Evolutionary conservation across 805 yeast genomes (phyloP).

Genomic region (Ascoidea tarda): DNA sequence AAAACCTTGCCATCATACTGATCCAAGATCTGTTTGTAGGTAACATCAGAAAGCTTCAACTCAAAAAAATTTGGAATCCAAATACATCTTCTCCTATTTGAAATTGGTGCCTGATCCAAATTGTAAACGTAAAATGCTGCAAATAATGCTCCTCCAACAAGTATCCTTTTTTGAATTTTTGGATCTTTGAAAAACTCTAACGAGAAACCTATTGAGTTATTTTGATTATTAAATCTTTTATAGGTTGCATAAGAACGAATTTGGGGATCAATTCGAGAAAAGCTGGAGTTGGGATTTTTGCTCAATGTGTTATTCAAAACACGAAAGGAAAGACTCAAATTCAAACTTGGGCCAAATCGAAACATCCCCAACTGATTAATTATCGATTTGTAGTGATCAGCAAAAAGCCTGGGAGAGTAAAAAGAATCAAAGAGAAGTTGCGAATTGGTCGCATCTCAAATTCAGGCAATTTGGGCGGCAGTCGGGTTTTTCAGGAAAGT

Average conservation of each 20-base stretch:
- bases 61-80: slow-evolving; percentile 61
- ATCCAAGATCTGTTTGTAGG: slow-evolving; percentile 44
- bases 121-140: slow-evolving; percentile 13
- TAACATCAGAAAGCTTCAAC: slow-evolving; percentile 40
- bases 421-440: too few species aligned
- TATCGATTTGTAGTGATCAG: too few species aligned
- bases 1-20: slow-evolving; percentile 40
- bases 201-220: neutral
- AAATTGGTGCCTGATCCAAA: slow-evolving; percentile 70
- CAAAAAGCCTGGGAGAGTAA: too few species aligned
- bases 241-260: slow-evolving; percentile 24
- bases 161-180: neutral
- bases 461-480: too few species aligned
- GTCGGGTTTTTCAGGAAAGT: too few species aligned
- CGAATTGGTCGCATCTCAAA: too few species aligned
- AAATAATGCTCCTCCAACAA: neutral
- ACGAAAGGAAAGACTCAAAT: too few species aligned
- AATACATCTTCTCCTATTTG: slow-evolving; percentile 58
- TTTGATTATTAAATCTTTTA: slow-evolving; percentile 19
- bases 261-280: slow-evolving; percentile 27
- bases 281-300: slow-evolving; percentile 10
- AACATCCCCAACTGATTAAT: too few species aligned
- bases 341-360: too few species aligned
- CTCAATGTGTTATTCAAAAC: too few species aligned
- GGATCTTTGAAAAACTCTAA: slow-evolving; percentile 1